Base-by-base conservation (phyloP, 495 filamentous ascomycete genomes). In the Recurvomyces mirabilis region DNA sequence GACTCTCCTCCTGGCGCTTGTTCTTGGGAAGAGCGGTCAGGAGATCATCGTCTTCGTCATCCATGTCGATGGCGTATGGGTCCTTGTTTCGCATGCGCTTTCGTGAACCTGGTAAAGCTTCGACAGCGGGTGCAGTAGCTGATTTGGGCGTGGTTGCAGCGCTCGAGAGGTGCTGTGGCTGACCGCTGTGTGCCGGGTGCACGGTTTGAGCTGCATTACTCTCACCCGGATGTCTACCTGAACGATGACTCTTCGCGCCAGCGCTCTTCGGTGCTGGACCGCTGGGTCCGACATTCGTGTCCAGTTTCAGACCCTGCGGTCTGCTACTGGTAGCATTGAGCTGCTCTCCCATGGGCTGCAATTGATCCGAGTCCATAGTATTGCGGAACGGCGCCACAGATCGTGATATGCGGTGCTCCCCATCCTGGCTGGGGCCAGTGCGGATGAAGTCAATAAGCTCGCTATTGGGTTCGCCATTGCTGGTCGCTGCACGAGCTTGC, bases 381-480 rank as follows among this genome's bases (percentile, higher is more conserved):
- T 73, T 78, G 23, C 85, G 72, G 66, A 93, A 88, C 13, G 88
- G 85, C 12, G 87, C 86, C 23, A 93, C 82, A 12, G 73, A 72
- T n/a, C 81, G 83, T 23, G 86, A 81, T 51, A 88, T 87, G 23
- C 84, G 75, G 37, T 74, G 83, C 41, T 68, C 58, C 21, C 68
- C 67, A 22, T 68, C 66, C 40, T 62, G 67, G 0, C 78, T 75
- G 6, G 89, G 80, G 1, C 89, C 84, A 60, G 83, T 78, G 37
- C 87, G 78, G 41, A 98, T 88, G 64, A 96, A 96, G 55, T 96
- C 86, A 39, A 94, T 93, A 29, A 98, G 64, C 47, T 94, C 91
- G 2, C 81, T 79, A 35, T 77, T 93, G 52, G 77, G 73, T 35
- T 78, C 77, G 31, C 69, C 72, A 21, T 66, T 65, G 19, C 73